Conservation (phyloP, 257 asterid genomes). For the Jasminum sambac region DNA sequence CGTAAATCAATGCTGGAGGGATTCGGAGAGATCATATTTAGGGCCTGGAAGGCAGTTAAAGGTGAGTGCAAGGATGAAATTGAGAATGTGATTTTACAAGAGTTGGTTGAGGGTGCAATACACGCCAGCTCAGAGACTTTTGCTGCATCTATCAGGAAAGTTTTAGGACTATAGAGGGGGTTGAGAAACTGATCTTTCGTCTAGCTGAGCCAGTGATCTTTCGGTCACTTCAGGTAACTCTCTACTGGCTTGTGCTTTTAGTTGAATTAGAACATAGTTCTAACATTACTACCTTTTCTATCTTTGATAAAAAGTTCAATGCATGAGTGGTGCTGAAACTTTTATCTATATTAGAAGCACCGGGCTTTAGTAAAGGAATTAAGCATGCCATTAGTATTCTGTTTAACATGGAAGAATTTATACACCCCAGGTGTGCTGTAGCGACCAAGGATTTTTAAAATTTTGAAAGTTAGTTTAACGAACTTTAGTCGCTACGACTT, state of each 20-base stretch:
- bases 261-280: slow-evolving; percentile 11
- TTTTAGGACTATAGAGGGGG: slow-evolving; percentile 74
- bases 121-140: slow-evolving; percentile 63
- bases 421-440: no score
- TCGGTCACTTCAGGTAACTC: slow-evolving; percentile 91
- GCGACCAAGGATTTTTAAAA: no score
- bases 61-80: slow-evolving; percentile 62
- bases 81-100: slow-evolving; percentile 72
- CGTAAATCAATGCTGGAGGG: slow-evolving; percentile 83
- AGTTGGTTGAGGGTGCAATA: slow-evolving; percentile 69
- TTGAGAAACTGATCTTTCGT: slow-evolving; percentile 71
- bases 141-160: slow-evolving; percentile 73
- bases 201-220: slow-evolving; percentile 90
- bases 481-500: no score
- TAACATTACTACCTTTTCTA: slow-evolving; percentile 1
- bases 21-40: slow-evolving; percentile 76
- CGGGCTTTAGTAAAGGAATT: neutral
- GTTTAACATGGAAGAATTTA: slow-evolving; percentile 1
- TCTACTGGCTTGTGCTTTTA: slow-evolving; percentile 18
- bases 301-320: neutral
- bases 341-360: neutral
- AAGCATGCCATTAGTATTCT: neutral
- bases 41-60: slow-evolving; percentile 79
- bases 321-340: slow-evolving; percentile 10
- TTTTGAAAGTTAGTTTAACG: no score